Evolutionary conservation across 2,329 filamentous ascomycete genomes (phyloP), one percentile per base, ranked within the genome.

Genomic region (Microascus cirrosus): DNA sequence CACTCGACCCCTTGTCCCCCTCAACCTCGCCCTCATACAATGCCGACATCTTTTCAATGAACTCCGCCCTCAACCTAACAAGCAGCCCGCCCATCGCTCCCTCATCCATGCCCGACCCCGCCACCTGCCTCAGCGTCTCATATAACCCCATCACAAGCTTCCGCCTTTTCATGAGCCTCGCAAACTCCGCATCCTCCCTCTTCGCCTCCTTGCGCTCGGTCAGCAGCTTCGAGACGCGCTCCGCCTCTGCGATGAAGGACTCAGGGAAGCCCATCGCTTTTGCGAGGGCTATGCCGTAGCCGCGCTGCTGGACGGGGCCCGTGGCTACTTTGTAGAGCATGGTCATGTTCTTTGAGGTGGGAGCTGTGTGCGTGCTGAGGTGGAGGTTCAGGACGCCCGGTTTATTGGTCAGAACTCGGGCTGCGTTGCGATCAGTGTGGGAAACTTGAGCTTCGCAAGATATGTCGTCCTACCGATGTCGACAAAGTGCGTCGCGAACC

Each of bases 401-500:
- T 12, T 89, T 82, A 62, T 91, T 85, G 1, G 81, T 77, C 60
- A 96, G 77, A 39, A 93, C 89, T 2, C 79, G 80, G 0, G 91
- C 86, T 78, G 48, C 7, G 10, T 3, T n/a, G 28, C 24, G 11
- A 18, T 54, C 15, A 54, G 18, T 22, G n/a, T 54, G 52, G 3
- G 15, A 15, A 34, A 13, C 25, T n/a, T 34, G n/a, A 8, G n/a
- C n/a, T n/a, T 13, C 24, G 5, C 18, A 8, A 8, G 4, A 6
- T 1, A 50, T 8, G 45, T 4, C 35, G 0, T 22, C 73, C 61
- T 68, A 80, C 78, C 71, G 2, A 99, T 77, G 61, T 96, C 89
- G 39, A 82, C 78, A 67, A 96, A 99, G 67, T 99, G 95, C 0
- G 94, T 97, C 1, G 87, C 90, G 70, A 99, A 99, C 85, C 90